phyloP scores from a whole-genome alignment of 495 filamentous ascomycete species.

The Lasiosphaeriaceae sp. region DNA sequence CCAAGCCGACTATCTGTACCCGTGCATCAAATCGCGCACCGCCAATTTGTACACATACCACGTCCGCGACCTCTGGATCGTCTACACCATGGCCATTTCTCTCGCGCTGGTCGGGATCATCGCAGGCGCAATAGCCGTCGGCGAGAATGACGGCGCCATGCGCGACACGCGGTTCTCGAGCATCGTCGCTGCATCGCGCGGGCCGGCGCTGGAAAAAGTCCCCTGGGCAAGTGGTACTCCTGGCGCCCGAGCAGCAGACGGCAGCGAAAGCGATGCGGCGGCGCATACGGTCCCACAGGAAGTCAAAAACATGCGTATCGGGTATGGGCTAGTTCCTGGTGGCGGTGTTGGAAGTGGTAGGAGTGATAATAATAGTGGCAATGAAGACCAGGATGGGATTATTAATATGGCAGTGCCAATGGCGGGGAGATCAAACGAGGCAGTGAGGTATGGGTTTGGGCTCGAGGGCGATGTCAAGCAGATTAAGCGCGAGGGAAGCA shows the following conservation, averaged over 20 bases:
- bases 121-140: constrained; percentile 23
- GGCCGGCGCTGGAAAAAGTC: constrained; percentile 28
- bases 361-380: background rate
- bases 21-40: constrained; percentile 26
- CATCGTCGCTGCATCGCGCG: constrained; percentile 36
- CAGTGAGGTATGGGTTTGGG: constrained; percentile 30
- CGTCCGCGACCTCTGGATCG: constrained; percentile 35
- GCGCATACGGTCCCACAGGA: constrained; percentile 11
- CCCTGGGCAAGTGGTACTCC: constrained; percentile 11
- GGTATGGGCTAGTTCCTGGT: constrained; percentile 25
- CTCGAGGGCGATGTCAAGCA: constrained; percentile 33
- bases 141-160: constrained; percentile 29
- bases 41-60: constrained; percentile 31
- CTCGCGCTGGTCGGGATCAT: constrained; percentile 21
- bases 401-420: no score
- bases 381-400: no score
- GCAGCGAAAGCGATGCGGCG: background rate
- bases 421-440: constrained; percentile 9
- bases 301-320: constrained; percentile 23
- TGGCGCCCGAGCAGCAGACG: constrained; percentile 2
- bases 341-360: background rate
- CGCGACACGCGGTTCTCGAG: constrained; percentile 33
- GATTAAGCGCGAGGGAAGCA: background rate
- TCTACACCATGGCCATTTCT: constrained; percentile 31
- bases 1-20: constrained; percentile 17